These are phyloP conservation scores for Tetracentron sinense DNA, from an alignment of 164 flowering plant genomes.

Conservation along the genomic window DNA sequence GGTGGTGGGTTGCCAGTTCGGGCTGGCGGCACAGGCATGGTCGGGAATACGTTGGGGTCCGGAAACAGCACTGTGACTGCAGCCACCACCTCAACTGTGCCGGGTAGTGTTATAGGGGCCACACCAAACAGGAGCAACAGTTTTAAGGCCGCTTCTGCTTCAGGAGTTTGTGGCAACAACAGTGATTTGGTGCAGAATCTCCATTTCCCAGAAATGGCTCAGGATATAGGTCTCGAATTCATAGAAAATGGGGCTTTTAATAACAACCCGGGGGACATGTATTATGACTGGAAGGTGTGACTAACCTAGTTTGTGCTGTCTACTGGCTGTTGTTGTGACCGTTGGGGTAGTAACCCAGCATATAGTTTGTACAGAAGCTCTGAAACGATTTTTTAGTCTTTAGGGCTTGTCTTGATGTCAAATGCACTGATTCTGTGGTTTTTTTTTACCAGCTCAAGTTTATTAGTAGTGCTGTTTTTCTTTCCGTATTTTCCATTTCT, in stretches of 20 bases:
- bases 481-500: no score
- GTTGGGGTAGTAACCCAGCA: no score
- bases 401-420: no score
- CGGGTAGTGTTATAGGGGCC: slow-evolving; percentile 24
- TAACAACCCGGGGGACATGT: slow-evolving; percentile 53
- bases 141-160: slow-evolving; percentile 49
- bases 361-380: no score
- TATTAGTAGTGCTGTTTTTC: no score
- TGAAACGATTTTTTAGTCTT: no score
- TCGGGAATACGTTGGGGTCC: slow-evolving; percentile 30
- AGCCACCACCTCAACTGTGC: slow-evolving; percentile 17
- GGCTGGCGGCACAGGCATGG: slow-evolving; percentile 14
- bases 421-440: no score
- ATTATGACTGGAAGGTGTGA: slow-evolving; percentile 65
- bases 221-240: slow-evolving; percentile 59
- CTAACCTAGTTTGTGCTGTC: no score
- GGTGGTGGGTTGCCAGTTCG: slow-evolving; percentile 5
- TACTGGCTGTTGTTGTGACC: no score
- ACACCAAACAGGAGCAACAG: slow-evolving; percentile 53
- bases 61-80: slow-evolving; percentile 29
- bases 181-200: slow-evolving; percentile 48
- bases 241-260: slow-evolving; percentile 55
- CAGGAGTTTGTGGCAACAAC: slow-evolving; percentile 42
- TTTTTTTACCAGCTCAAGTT: no score
- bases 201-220: slow-evolving; percentile 54